Conservation (phyloP, 129 eudicot genomes). For the Cynara cardunculus region DNA sequence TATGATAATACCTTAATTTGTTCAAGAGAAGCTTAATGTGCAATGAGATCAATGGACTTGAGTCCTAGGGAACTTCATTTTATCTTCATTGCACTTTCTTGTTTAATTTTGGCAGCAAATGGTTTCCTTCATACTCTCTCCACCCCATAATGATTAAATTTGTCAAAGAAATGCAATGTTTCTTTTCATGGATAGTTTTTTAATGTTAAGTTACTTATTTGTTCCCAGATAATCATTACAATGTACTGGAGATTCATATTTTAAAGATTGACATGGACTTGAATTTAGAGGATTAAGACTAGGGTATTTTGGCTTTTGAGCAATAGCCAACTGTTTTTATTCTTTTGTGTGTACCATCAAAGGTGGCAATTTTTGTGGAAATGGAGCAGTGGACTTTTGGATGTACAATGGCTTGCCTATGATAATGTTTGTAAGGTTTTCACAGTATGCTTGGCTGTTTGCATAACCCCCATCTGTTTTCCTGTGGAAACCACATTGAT, state of each 20-base stretch:
- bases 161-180: background rate
- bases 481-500: background rate
- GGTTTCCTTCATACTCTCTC: background rate
- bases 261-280: background rate
- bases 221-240: background rate
- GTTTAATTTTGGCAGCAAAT: slow-evolving; percentile 1
- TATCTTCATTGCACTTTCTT: background rate
- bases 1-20: slow-evolving; percentile 9
- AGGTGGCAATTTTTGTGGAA: background rate
- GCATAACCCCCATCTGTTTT: background rate
- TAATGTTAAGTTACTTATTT: background rate
- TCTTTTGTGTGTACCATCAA: background rate
- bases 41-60: background rate
- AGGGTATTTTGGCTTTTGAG: background rate
- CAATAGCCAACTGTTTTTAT: background rate
- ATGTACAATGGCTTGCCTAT: background rate
- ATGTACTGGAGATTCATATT: background rate
- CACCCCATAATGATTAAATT: background rate
- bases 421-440: background rate
- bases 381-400: background rate
- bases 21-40: slow-evolving; percentile 7
- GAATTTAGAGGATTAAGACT: background rate
- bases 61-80: slow-evolving; percentile 3
- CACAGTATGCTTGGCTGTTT: background rate
- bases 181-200: background rate